Evolutionary conservation across 371 early-diverging fungal genomes (phyloP), one percentile per base, ranked within the genome.

Genomic region (Mycotypha africana): DNA sequence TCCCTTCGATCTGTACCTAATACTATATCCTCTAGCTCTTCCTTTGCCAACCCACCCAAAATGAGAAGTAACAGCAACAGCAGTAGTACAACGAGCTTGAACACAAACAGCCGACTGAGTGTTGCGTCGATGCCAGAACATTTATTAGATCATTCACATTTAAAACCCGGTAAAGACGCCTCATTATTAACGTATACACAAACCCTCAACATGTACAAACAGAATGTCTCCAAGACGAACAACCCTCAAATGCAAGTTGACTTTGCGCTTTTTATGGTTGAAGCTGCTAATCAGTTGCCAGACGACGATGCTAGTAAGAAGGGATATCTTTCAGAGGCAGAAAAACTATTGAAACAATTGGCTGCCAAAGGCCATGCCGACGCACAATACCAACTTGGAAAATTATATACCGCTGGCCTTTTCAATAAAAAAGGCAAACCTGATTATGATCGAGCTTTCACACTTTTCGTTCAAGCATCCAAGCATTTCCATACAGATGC

Each of bases 401-500:
- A 78, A 37, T 67, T 74, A 47, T 78, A 67, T 57, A 73, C 76
- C 19, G 68, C 68, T 12, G 82, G 79, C 2, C 50, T 77, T 17
- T 59, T 72, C 22, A 50, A 51, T 33, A 46, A 60, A 38, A 55
- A 59, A 30, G 25, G 25, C n/a, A 75, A 74, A 47, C 68, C 85
- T 30, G 94, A 94, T 61, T 85, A 85, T 51, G 91, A 89, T 52
- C 85, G 85, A 56, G 96, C 97, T 4, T 97, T 95, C 53, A 53
- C 72, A 20, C 73, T 89, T 22, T 97, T 93, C 60, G 65, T 90
- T 36, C 89, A 90, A 58, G 95, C 93, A 1, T 84, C 92, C 15
- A 95, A 96, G 61, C 88, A 88, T 47, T 81, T 76, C 60, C 96
- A 94, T 57, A 82, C 95, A 85, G 85, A 12, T 90, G 95, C 14